Base-by-base conservation (phyloP, 1,139 yeast genomes). In the Chernovozyma sophiae-reginae region DNA sequence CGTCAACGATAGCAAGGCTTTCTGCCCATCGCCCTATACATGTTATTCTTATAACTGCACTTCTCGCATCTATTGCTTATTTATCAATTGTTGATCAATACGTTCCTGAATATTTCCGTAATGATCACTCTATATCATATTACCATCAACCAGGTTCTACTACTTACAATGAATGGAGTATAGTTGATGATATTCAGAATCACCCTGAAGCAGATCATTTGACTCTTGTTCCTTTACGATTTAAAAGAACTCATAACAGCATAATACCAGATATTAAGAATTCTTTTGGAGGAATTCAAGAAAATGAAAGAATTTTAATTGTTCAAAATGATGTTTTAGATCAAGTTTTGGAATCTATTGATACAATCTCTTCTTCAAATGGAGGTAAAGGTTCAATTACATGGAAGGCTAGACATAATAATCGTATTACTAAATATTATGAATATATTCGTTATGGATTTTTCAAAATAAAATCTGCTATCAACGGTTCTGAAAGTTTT, bases 21-120 rank as follows among this genome's bases (percentile, higher is more conserved):
- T 79, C 92, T 34, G 95, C 96, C 16, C 79, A 77, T 46, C 77
- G 82, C 52, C 99, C 99, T 25, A 87, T 92, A 49, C 98, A 92
- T 60, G 77, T 90, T 42, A 80, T 92, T 42, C 79, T 89, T 35
- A 55, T 79, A 44, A 77, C 90, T 14, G 74, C 94, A 22, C 63
- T 87, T 39, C 62, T 86, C 41, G 95, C 95, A 2, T 82, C 95
- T 8, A 67, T 85, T 39, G 87, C 94, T 11, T 92, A 87, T 60
- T 73, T 87, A 48, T 77, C 92, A 14, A 78, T 87, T 16, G 82
- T 89, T 29, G 95, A 86, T 55, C 83, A 85, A 46, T 86, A 86
- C 51, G 71, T 85, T 40, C 79, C 82, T 16, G 65, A 59, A 29
- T 48, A 43, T 38, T 47, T 58, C 33, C 37, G 40, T 17, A 31